Conservation (phyloP, 306 rosid species). For the Rosa lucieae region DNA sequence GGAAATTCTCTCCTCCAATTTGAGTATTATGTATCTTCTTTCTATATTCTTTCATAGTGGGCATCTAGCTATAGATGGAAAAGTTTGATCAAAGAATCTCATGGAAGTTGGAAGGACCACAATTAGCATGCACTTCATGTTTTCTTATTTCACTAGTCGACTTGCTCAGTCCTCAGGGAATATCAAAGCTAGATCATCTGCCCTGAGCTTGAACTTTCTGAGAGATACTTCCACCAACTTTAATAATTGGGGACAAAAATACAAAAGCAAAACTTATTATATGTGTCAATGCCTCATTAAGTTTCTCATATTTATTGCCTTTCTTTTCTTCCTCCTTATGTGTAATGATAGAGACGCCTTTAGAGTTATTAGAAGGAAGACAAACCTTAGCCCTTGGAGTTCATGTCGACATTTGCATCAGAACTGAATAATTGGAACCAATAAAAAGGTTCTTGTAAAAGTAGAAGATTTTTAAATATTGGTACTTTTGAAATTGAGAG, state of each 20-base stretch:
- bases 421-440: neutral
- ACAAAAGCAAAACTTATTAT: constrained; percentile 1
- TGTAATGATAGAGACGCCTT: neutral
- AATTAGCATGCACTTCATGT: neutral
- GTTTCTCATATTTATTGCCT: neutral
- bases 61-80: neutral
- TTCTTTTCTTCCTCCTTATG: neutral
- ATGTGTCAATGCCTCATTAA: neutral
- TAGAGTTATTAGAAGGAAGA: constrained; percentile 1
- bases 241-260: neutral
- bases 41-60: neutral
- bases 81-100: neutral
- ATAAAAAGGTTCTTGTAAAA: neutral
- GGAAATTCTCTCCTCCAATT: neutral
- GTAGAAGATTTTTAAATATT: neutral
- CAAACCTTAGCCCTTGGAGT: neutral
- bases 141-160: neutral
- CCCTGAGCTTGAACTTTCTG: neutral
- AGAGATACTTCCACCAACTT: neutral
- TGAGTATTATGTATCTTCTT: neutral
- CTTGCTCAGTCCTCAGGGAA: neutral
- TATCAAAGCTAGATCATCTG: neutral
- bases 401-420: neutral
- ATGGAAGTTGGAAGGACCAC: constrained; percentile 7
- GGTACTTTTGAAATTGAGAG: neutral